A percentile compares a stretch with the other conserved stretches of the same genome.
Conservation (phyloP, 2,329 filamentous ascomycete species). For the Phialophora macrospora region DNA sequence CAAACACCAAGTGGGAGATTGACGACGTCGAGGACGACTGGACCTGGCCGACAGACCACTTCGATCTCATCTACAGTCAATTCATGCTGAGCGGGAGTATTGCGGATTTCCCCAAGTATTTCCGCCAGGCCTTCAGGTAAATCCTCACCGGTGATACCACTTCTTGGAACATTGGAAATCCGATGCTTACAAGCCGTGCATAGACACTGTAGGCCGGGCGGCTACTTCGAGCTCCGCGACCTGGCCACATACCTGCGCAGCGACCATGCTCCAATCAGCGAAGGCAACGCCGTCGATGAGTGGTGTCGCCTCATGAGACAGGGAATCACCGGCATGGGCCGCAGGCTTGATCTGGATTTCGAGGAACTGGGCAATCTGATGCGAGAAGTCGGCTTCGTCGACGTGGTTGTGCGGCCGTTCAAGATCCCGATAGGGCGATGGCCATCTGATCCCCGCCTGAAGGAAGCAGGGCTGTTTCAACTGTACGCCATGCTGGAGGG, state of each 20-base stretch:
- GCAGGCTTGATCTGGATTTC: constrained; percentile 46
- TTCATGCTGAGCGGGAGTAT: constrained; percentile 60
- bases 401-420: constrained; percentile 35
- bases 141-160: too few species aligned
- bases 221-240: constrained; percentile 50
- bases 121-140: constrained; percentile 32
- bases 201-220: constrained; percentile 41
- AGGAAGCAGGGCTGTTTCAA: constrained; percentile 18
- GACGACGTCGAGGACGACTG: constrained; percentile 64
- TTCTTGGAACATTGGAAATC: constrained; percentile 32
- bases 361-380: constrained; percentile 30
- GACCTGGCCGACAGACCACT: constrained; percentile 58
- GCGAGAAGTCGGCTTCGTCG: constrained; percentile 40
- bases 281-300: constrained; percentile 24
- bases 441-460: constrained; percentile 39
- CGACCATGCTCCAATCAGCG: constrained; percentile 40
- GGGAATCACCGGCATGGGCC: constrained; percentile 55
- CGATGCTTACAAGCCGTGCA: constrained; percentile 40
- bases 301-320: constrained; percentile 29
- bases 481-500: constrained; percentile 24
- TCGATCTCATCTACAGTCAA: constrained; percentile 66
- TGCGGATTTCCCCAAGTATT: constrained; percentile 55
- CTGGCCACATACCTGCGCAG: constrained; percentile 39
- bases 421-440: constrained; percentile 42
- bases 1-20: constrained; percentile 61